Evolutionary conservation across 1,284 basidiomycete genomes (phyloP).

Genomic region (Cryptococcus floricola): DNA sequence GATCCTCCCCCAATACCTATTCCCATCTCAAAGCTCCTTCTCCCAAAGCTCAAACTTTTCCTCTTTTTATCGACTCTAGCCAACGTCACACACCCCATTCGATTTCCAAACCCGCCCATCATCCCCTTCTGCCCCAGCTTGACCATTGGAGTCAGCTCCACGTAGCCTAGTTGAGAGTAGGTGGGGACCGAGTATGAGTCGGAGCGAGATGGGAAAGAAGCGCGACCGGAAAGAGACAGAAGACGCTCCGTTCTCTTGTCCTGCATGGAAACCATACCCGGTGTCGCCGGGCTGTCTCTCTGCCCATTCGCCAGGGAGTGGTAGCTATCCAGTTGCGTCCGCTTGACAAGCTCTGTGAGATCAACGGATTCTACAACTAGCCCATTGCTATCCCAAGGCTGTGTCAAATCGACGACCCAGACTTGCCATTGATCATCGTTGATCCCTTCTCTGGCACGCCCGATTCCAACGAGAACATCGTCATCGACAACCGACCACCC

Average conservation of each 20-base stretch:
- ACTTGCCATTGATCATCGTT: conserved; percentile 41
- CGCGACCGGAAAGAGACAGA: conserved; percentile 34
- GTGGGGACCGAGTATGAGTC: conserved; percentile 28
- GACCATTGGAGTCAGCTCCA: conserved; percentile 19
- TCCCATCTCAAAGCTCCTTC: neutral
- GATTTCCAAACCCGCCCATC: conserved; percentile 41
- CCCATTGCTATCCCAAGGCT: conserved; percentile 31
- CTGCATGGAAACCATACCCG: conserved; percentile 18
- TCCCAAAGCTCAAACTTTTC: neutral
- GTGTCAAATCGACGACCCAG: conserved; percentile 31
- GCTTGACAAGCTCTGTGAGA: conserved; percentile 2
- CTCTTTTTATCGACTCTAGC: neutral
- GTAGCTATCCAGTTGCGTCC: neutral
- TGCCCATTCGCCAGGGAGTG: neutral
- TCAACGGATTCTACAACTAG: conserved; percentile 23
- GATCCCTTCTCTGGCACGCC: conserved; percentile 26
- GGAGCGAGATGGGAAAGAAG: conserved; percentile 26
- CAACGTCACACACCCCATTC: conserved; percentile 32
- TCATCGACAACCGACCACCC: conserved; percentile 22
- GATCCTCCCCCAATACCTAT: neutral
- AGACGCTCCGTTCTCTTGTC: conserved; percentile 34
- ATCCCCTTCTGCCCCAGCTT: conserved; percentile 9
- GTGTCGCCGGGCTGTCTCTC: neutral
- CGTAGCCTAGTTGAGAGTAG: conserved; percentile 31
- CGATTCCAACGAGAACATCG: conserved; percentile 27